Evolutionary conservation across 768 basidiomycete genomes (phyloP), one percentile per base, ranked within the genome.

Genomic region (Pleurotus pulmonarius): DNA sequence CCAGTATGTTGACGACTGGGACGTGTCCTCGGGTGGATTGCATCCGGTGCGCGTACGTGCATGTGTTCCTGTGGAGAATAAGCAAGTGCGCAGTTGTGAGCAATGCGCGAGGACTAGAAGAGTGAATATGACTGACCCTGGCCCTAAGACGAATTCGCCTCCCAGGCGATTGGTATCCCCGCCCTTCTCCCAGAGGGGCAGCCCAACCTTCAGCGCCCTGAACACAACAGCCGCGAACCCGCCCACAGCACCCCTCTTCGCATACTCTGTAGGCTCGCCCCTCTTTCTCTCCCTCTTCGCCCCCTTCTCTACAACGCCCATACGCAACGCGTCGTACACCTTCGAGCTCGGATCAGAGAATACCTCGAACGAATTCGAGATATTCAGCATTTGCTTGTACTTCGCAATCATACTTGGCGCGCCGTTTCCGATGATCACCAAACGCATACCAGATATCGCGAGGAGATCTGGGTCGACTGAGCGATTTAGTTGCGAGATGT

Each of bases 11-110:
- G 49, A 75, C 67, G 51, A 96, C 86, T 1, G 90, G 83, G 0
- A 85, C 83, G 61, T 97, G 94, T 3, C 82, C 83, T 44, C 85
- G 81, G 1, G 90, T 76, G 12, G 73, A 84, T 46, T 80, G 85
- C 94, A 97, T 97, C 5, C 93, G 85, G 71, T 94, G 92, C 0
- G 90, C 88, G 65, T 82, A 96, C 5, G 79, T 71, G 61, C 87
- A 90, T 8, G 74, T 78, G 60, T 89, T 67, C 6, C 90, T 88
- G 56, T 29, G 46, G 25, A 20, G 46, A 40, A n/a, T 7, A 22
- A 25, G 18, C 37, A 39, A 9, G 39, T n/a, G 45, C 48, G 43
- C 45, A 40, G n/a, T 20, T 12, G 13, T 25, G 40, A 29, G 20
- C 20, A 49, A 49, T 7, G n/a, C 20, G 24, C 29, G 24, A 37